Conservation (phyloP, 2,329 filamentous ascomycete genomes). For the Thielaviopsis ethacetica region DNA sequence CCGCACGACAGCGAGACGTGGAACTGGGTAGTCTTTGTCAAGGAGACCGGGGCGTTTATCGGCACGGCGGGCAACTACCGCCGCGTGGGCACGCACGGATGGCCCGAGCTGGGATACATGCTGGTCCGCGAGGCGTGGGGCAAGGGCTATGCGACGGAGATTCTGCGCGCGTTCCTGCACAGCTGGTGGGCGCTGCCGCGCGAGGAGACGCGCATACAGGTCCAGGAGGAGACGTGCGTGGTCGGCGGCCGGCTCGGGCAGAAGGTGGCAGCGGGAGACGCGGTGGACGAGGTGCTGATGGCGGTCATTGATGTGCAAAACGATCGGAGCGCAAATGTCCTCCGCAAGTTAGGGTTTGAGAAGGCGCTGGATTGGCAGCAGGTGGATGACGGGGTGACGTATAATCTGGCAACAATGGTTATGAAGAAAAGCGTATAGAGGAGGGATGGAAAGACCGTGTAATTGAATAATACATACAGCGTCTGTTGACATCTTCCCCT, state of each 20-base stretch:
- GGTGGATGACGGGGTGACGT: constrained; percentile 13
- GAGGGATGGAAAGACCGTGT: constrained; percentile 2
- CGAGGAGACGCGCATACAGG: constrained; percentile 26
- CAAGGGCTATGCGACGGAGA: constrained; percentile 40
- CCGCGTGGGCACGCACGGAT: constrained; percentile 25
- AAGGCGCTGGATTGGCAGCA: constrained; percentile 25
- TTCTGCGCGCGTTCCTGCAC: constrained; percentile 29
- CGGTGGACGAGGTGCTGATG: constrained; percentile 25
- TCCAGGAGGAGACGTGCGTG: constrained; percentile 24
- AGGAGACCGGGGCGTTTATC: constrained; percentile 32
- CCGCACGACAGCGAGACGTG: constrained; percentile 34
- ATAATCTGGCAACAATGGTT: constrained; percentile 4
- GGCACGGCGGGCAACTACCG: constrained; percentile 30
- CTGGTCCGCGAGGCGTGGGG: constrained; percentile 37
- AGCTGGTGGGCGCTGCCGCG: constrained; percentile 34
- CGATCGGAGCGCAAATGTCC: constrained; percentile 34
- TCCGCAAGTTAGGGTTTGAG: constrained; percentile 39
- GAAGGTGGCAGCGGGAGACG: constrained; percentile 12
- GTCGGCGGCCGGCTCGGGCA: constrained; percentile 1
- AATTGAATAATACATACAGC: not conserved
- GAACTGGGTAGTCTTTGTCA: constrained; percentile 37
- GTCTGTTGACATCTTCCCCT: not conserved
- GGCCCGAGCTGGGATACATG: constrained; percentile 45
- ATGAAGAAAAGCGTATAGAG: not conserved
- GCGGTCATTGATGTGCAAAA: constrained; percentile 35